Evolutionary conservation across 495 filamentous ascomycete species (phyloP).

Genomic region (Aspergillus funiculosus): DNA sequence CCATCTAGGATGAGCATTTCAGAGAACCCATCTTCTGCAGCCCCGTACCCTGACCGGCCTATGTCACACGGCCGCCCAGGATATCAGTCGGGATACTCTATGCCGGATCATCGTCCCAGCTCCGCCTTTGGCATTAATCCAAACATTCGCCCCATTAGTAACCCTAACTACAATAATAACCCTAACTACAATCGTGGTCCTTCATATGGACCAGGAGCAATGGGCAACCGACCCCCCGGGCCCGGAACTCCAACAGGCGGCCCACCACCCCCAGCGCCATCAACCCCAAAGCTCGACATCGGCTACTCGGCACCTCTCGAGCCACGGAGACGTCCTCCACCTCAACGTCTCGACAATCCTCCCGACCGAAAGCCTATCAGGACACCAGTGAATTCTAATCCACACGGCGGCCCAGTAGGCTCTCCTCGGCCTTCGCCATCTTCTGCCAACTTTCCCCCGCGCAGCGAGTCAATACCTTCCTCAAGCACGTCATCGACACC

Average conservation of each 20-base stretch:
- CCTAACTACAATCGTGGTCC: conserved; percentile 29
- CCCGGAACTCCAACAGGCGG: conserved; percentile 31
- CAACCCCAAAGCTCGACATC: conserved; percentile 44
- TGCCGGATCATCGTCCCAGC: conserved; percentile 48
- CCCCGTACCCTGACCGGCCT: conserved; percentile 37
- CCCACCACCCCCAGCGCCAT: conserved; percentile 24
- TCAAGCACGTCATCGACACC: conserved; percentile 30
- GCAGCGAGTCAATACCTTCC: conserved; percentile 31
- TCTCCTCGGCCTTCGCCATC: conserved; percentile 31
- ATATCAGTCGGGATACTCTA: conserved; percentile 56
- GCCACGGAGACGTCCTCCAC: conserved; percentile 32
- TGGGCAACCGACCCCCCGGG: conserved; percentile 38
- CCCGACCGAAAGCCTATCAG: conserved; percentile 34
- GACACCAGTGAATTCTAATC: conserved; percentile 30
- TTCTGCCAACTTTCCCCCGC: conserved; percentile 32
- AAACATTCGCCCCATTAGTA: conserved; percentile 46
- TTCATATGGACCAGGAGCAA: conserved; percentile 33
- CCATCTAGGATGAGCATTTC: conserved; percentile 45
- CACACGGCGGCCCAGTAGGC: conserved; percentile 24
- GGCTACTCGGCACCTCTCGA: conserved; percentile 51
- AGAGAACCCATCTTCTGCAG: conserved; percentile 36
- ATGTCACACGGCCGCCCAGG: conserved; percentile 47
- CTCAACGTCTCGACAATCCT: conserved; percentile 29
- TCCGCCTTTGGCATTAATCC: conserved; percentile 64
- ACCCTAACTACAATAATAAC: conserved; percentile 33